Conservation (phyloP, 1,284 basidiomycete genomes). For the Chondrostereum purpureum region DNA sequence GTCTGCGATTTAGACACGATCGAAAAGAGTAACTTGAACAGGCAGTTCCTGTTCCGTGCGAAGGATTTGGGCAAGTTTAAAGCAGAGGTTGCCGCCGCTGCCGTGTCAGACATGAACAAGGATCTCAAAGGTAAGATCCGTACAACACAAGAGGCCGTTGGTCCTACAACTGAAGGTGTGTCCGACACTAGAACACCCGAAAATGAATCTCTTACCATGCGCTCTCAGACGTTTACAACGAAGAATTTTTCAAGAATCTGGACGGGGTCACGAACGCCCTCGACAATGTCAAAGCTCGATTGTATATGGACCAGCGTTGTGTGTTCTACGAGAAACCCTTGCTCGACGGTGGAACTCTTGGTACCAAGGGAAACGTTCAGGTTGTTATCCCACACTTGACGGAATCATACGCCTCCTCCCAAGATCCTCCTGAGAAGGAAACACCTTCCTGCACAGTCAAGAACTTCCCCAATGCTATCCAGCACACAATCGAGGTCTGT, state of each 20-base stretch:
- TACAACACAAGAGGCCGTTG: conserved; percentile 92
- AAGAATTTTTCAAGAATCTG: conserved; percentile 82
- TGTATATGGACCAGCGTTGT: conserved; percentile 99
- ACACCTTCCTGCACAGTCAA: conserved; percentile 98
- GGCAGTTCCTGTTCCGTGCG: conserved; percentile 96
- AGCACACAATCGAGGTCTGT: conserved; percentile 92
- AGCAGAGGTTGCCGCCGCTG: conserved; percentile 89
- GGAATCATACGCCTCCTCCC: conserved; percentile 97
- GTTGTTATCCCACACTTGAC: conserved; percentile 94
- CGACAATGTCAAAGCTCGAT: conserved; percentile 95
- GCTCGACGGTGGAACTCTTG: conserved; percentile 95
- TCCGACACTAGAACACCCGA: conserved; percentile 13
- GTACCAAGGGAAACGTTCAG: conserved; percentile 98
- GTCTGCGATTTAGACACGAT: conserved; percentile 99
- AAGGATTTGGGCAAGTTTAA: conserved; percentile 99
- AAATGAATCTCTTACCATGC: conserved; percentile 9
- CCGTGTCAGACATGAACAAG: conserved; percentile 96
- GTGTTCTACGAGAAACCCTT: conserved; percentile 97
- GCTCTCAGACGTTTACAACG: conserved; percentile 77
- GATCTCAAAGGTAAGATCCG: conserved; percentile 85
- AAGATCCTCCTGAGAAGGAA: conserved; percentile 99
- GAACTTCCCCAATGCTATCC: conserved; percentile 98
- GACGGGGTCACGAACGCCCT: conserved; percentile 99
- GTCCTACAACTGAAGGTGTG: conserved; percentile 87
- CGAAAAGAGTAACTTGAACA: conserved; percentile 98